A percentile compares a stretch with the other conserved stretches of the same genome.
Conservation (phyloP, 306 rosid species). For the Malus sieversii region DNA sequence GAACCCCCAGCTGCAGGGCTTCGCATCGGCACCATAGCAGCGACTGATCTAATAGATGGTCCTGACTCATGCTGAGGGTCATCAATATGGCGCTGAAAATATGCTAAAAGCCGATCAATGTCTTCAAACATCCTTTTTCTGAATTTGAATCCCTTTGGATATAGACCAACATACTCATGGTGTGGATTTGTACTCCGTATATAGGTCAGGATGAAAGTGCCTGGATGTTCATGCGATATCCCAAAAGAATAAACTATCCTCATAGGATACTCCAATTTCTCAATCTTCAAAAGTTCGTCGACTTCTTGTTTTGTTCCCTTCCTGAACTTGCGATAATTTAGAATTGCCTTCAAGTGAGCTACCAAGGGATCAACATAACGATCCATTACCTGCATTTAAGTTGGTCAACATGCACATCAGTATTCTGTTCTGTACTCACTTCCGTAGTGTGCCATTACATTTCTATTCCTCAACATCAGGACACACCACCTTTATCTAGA, state of each 20-base stretch:
- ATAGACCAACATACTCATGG: slow-evolving; percentile 95
- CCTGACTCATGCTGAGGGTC: slow-evolving; percentile 74
- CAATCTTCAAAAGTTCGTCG: slow-evolving; percentile 75
- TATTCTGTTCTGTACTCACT: neutral
- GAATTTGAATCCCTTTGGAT: slow-evolving; percentile 95
- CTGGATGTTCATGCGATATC: slow-evolving; percentile 94
- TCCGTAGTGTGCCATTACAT: neutral
- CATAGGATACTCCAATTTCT: slow-evolving; percentile 72
- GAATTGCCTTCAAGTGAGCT: slow-evolving; percentile 71
- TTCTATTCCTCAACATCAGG: neutral
- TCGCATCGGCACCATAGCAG: slow-evolving; percentile 98
- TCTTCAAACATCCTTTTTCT: slow-evolving; percentile 94
- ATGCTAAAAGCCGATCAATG: slow-evolving; percentile 86
- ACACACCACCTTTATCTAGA: neutral
- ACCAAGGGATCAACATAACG: slow-evolving; percentile 97
- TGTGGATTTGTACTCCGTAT: slow-evolving; percentile 92
- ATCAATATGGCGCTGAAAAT: slow-evolving; percentile 87
- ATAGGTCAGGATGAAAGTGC: slow-evolving; percentile 81
- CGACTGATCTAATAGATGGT: slow-evolving; percentile 90
- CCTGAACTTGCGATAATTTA: slow-evolving; percentile 82
- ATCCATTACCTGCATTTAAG: slow-evolving; percentile 73
- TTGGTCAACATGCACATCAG: neutral
- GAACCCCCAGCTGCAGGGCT: slow-evolving; percentile 95
- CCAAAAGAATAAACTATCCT: slow-evolving; percentile 90
- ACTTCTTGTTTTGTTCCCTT: slow-evolving; percentile 84